phyloP scores from a whole-genome alignment of 2,329 filamentous ascomycete genomes.

The Cercospora brassicicola region DNA sequence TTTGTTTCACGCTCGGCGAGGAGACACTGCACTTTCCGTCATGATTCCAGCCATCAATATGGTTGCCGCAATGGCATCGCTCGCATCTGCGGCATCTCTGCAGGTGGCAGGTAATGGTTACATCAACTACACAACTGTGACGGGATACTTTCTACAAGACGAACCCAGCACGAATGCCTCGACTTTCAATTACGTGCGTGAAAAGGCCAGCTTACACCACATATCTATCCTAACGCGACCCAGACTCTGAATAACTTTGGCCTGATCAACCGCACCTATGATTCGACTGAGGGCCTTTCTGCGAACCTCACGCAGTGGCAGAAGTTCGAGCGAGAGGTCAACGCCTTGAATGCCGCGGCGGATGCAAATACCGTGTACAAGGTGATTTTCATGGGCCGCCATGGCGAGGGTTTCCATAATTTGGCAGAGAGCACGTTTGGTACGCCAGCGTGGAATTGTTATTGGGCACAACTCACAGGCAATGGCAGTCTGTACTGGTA shows the following conservation, averaged over 20 bases:
- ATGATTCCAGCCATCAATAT: slow-evolving; percentile 14
- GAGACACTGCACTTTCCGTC: not conserved
- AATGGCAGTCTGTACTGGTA: slow-evolving; percentile 63
- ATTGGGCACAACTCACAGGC: slow-evolving; percentile 64
- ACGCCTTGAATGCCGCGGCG: slow-evolving; percentile 55
- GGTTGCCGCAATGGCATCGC: slow-evolving; percentile 10
- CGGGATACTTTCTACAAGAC: slow-evolving; percentile 66
- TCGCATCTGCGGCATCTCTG: slow-evolving; percentile 17
- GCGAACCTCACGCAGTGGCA: slow-evolving; percentile 63
- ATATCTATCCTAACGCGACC: slow-evolving; percentile 3
- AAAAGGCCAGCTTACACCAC: not conserved
- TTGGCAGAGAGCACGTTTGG: slow-evolving; percentile 66
- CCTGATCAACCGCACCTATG: slow-evolving; percentile 62
- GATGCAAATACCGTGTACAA: slow-evolving; percentile 62
- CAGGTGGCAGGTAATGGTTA: slow-evolving; percentile 35
- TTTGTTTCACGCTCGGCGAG: not conserved
- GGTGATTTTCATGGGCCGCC: slow-evolving; percentile 67
- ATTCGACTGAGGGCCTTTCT: slow-evolving; percentile 49
- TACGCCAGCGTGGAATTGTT: slow-evolving; percentile 67
- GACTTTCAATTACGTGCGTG: slow-evolving; percentile 63
- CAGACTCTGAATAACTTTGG: slow-evolving; percentile 65
- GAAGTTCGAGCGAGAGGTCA: slow-evolving; percentile 61
- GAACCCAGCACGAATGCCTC: slow-evolving; percentile 56
- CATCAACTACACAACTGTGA: slow-evolving; percentile 61
- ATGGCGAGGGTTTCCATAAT: slow-evolving; percentile 67